These are phyloP conservation scores for Sicyos baderoa DNA, from an alignment of 306 rosid species.

Conservation along the genomic window DNA sequence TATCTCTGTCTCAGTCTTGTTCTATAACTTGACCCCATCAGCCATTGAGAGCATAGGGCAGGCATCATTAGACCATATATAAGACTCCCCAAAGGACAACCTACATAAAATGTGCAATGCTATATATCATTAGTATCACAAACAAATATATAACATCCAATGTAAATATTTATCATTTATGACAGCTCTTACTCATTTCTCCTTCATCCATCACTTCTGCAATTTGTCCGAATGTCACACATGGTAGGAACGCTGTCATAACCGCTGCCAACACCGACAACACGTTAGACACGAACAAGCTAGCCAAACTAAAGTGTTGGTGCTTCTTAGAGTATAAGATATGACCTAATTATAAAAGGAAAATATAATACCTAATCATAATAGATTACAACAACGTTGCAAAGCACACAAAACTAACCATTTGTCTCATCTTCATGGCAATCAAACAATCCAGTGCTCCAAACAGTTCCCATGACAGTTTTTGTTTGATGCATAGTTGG, in stretches of 20 bases:
- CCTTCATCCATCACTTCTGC: conserved; percentile 59
- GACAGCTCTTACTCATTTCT: conserved; percentile 37
- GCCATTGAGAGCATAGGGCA: conserved; percentile 63
- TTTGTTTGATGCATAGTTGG: conserved; percentile 22
- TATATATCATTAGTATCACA: neutral
- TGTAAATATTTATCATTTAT: no score
- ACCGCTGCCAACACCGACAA: conserved; percentile 31
- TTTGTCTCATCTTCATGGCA: conserved; percentile 57
- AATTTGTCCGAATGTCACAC: conserved; percentile 58
- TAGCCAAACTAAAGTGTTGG: no score
- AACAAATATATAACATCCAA: neutral
- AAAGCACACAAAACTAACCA: conserved; percentile 28
- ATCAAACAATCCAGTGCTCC: conserved; percentile 58
- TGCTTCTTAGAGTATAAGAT: no score
- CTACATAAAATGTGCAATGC: conserved; percentile 1
- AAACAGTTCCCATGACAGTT: conserved; percentile 37
- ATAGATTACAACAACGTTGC: no score
- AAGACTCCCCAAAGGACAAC: conserved; percentile 51
- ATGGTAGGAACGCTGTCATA: conserved; percentile 56
- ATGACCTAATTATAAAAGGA: no score
- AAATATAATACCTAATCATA: no score
- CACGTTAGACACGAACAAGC: no score
- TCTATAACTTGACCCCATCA: conserved; percentile 56
- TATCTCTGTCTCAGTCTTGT: conserved; percentile 39
- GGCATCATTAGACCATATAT: conserved; percentile 61